Percentiles rank a stretch among this genome's conserved stretches.
These are phyloP conservation scores for Incumbomyces lentus DNA, from an alignment of 2,329 filamentous ascomycete genomes.

Conservation along the genomic window DNA sequence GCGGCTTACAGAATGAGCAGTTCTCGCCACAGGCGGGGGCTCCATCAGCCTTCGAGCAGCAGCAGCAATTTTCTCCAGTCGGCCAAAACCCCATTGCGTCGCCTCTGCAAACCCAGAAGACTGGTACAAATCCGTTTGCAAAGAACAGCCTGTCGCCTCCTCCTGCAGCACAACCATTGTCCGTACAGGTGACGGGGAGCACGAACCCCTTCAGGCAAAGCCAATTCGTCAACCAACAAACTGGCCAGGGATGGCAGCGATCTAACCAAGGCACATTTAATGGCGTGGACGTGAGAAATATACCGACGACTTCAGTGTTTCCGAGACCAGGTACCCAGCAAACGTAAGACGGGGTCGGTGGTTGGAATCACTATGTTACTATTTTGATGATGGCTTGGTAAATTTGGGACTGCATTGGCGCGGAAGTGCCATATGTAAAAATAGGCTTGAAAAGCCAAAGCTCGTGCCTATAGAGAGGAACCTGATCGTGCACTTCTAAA, in stretches of 20 bases:
- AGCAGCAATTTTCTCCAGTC: conserved; percentile 25
- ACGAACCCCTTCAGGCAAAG: conserved; percentile 94
- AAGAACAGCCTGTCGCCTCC: conserved; percentile 39
- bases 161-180: conserved; percentile 39
- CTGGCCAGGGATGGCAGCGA: conserved; percentile 80
- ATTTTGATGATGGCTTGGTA: no score
- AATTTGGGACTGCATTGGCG: no score
- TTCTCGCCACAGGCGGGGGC: conserved; percentile 15
- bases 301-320: conserved; percentile 75
- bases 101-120: conserved; percentile 47
- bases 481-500: no score
- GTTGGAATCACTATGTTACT: no score
- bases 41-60: conserved; percentile 27
- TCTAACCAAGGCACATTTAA: conserved; percentile 70
- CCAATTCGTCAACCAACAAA: conserved; percentile 78
- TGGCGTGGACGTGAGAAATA: conserved; percentile 57
- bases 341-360: background rate
- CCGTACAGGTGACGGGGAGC: conserved; percentile 70
- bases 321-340: conserved; percentile 53
- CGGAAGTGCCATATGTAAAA: no score
- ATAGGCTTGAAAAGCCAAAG: no score
- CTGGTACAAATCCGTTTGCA: conserved; percentile 63
- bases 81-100: conserved; percentile 29
- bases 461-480: no score
- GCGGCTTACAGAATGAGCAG: conserved; percentile 8